phyloP scores from a whole-genome alignment of 495 filamentous ascomycete species.

The Penicillium lividum region DNA sequence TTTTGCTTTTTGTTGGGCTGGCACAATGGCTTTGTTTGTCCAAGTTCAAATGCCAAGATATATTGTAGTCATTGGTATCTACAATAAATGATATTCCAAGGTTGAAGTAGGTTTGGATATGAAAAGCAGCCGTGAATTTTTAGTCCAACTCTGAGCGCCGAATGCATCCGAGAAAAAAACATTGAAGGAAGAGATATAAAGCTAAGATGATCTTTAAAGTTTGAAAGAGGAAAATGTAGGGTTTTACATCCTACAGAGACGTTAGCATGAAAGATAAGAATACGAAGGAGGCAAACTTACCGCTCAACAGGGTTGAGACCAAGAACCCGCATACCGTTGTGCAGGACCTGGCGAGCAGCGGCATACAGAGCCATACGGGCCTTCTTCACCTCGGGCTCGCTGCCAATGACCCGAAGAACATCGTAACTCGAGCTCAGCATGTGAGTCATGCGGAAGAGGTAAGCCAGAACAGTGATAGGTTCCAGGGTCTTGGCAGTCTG shows the following conservation, averaged over 20 bases:
- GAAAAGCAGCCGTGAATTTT: constrained; percentile 15
- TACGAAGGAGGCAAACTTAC: constrained; percentile 31
- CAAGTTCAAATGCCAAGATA: not conserved
- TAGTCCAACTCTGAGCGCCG: constrained; percentile 24
- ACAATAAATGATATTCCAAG: not conserved
- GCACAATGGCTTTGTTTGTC: constrained; percentile 1
- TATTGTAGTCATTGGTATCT: too few species aligned
- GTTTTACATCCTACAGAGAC: constrained; percentile 4
- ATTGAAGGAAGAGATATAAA: constrained; percentile 12
- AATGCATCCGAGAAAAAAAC: constrained; percentile 20
- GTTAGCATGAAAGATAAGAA: not conserved
- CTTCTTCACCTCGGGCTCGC: constrained; percentile 67
- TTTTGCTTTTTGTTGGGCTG: not conserved
- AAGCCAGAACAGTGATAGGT: constrained; percentile 70
- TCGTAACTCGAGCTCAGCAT: constrained; percentile 81
- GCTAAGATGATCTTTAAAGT: not conserved
- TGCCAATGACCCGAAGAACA: constrained; percentile 75
- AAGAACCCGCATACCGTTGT: constrained; percentile 82
- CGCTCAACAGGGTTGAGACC: constrained; percentile 77
- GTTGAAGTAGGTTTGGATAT: not conserved
- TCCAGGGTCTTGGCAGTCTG: constrained; percentile 65
- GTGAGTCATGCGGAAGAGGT: constrained; percentile 89
- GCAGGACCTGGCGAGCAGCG: constrained; percentile 71
- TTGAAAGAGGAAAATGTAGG: not conserved
- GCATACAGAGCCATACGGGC: constrained; percentile 83